Evolutionary conservation across 1,139 yeast genomes (phyloP), one percentile per base, ranked within the genome.

Genomic region (Lodderomyces metapsilosis): DNA sequence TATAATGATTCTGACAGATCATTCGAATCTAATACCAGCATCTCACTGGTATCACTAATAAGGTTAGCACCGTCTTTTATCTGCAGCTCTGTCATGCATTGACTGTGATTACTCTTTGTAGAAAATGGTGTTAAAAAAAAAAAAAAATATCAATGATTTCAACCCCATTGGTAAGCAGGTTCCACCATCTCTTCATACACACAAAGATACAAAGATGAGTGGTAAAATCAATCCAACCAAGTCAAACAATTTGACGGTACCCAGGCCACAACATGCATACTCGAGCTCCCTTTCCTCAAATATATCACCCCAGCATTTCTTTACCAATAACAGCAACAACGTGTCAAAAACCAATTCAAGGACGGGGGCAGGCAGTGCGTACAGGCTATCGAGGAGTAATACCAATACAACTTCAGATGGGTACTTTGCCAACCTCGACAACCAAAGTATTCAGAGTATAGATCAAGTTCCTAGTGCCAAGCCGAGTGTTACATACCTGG

Each of bases 401-500:
- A 62, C 68, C 13, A 56, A 52, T 44, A 51, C 55, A 13, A 59
- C 44, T 2, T 50, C 50, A 34, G 41, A 38, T 27, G 40, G 37
- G 9, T 46, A 46, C 28, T 23, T 35, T 16, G 39, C 47, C 12
- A 41, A 33, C 21, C 38, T 33, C 20, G 67, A 63, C 36, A 50
- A 53, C 15, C 64, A 60, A 24, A 68, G 74, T 51, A 40, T 66
- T 11, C 54, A 63, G 10, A 62, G 74, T 2, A 55, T 63, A 20
- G 84, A 78, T 52, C 64, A 63, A 41, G 57, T 76, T 8, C 75
- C 78, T 16, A 64, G 75, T 7, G 69, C 77, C 1, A 62, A 67
- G 36, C 82, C 85, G 5, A 66, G 68, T 42, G 77, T 75, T 11
- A 75, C 82, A 34, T 68, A 75, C 46, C 88, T 82, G 66, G 95